These are phyloP conservation scores for Fusarium piperis DNA, from an alignment of 2,329 filamentous ascomycete species.

Conservation along the genomic window DNA sequence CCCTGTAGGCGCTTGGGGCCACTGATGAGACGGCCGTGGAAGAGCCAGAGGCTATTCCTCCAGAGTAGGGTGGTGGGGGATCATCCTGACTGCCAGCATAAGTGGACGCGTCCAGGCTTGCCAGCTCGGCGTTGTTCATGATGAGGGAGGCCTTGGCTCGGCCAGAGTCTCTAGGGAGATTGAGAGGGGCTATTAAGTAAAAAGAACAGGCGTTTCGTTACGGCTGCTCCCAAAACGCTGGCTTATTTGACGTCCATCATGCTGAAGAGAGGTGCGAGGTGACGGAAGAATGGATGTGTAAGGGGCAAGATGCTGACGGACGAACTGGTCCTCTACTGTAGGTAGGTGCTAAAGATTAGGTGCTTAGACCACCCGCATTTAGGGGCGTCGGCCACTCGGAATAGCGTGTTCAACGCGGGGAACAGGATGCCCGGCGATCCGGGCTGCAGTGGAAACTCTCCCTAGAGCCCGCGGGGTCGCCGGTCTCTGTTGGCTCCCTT, in stretches of 20 bases:
- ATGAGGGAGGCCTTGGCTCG: background rate
- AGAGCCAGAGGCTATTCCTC: conserved; percentile 17
- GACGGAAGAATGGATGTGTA: background rate
- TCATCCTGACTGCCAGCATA: background rate
- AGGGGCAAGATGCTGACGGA: background rate
- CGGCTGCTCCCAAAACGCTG: conserved; percentile 4
- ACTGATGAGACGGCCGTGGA: background rate
- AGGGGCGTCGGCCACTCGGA: background rate
- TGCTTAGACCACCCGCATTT: background rate
- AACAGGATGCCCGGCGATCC: background rate
- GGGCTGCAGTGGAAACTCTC: background rate
- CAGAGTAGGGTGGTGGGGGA: background rate
- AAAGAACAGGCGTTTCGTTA: conserved; percentile 2
- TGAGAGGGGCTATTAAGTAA: background rate
- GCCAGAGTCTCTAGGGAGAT: background rate
- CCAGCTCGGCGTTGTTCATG: conserved; percentile 18
- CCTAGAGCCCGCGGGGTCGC: background rate
- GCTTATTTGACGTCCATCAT: conserved; percentile 2
- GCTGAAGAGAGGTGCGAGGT: background rate
- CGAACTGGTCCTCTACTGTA: background rate
- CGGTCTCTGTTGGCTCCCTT: background rate
- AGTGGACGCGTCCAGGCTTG: background rate
- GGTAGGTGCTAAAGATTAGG: background rate
- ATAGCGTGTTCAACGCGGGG: background rate
- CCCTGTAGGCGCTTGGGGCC: conserved; percentile 12